These are phyloP conservation scores for Cryptococcus sp. DNA, from an alignment of 1,284 basidiomycete species.

Conservation along the genomic window DNA sequence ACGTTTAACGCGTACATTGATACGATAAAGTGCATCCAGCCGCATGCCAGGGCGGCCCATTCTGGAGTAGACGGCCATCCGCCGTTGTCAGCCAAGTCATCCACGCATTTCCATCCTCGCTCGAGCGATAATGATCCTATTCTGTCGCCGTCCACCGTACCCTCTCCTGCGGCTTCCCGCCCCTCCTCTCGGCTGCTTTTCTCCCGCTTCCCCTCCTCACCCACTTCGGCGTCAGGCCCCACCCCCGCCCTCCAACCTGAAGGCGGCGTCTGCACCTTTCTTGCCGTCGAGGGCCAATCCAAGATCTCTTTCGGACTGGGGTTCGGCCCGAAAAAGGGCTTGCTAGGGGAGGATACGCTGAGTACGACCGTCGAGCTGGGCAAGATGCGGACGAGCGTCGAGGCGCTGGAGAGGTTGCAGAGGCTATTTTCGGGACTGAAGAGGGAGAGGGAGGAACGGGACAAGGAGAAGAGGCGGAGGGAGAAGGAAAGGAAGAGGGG, in stretches of 20 bases:
- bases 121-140: neutral
- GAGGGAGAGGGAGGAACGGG: neutral
- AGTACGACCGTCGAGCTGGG: conserved; percentile 24
- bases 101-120: neutral
- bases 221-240: neutral
- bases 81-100: conserved; percentile 11
- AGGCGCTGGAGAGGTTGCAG: conserved; percentile 26
- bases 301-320: conserved; percentile 17
- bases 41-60: conserved; percentile 3
- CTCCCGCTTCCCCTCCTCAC: neutral
- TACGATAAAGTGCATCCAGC: conserved; percentile 32
- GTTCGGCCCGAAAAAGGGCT: conserved; percentile 37
- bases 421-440: conserved; percentile 12
- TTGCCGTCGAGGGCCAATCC: conserved; percentile 8
- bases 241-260: neutral
- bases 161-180: too few relatives aligned
- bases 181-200: too few relatives aligned
- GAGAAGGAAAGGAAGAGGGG: neutral
- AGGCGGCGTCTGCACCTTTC: neutral
- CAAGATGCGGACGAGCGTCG: conserved; percentile 23
- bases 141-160: too few relatives aligned
- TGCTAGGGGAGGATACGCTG: conserved; percentile 41
- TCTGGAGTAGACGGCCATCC: neutral
- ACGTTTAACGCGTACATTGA: conserved; percentile 22
- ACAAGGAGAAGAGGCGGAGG: neutral